These are phyloP conservation scores for Zostera marina DNA, from an alignment of 116 monocot species.

Conservation along the genomic window DNA sequence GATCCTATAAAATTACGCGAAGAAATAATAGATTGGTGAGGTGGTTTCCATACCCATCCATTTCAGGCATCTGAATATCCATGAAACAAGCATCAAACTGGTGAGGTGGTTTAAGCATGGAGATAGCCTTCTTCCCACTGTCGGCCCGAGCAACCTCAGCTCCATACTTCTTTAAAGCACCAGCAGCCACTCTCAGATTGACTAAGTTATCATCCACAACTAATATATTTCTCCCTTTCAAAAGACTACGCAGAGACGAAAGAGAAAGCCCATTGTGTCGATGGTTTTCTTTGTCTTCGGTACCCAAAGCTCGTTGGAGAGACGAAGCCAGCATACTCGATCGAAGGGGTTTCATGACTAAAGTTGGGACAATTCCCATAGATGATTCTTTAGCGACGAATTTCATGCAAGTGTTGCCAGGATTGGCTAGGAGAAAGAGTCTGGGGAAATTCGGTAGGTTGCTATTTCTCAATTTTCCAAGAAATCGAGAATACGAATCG, in stretches of 20 bases:
- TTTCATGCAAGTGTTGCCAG: slow-evolving; percentile 26
- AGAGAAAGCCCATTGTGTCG: slow-evolving; percentile 32
- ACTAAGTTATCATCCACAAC: slow-evolving; percentile 95
- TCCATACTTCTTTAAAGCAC: slow-evolving; percentile 94
- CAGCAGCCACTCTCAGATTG: slow-evolving; percentile 84
- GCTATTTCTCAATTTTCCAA: slow-evolving; percentile 16
- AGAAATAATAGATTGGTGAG: not conserved
- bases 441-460: slow-evolving; percentile 29
- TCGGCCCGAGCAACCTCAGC: slow-evolving; percentile 71
- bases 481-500: slow-evolving; percentile 28
- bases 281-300: slow-evolving; percentile 25
- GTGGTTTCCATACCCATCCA: slow-evolving; percentile 81
- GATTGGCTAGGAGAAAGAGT: slow-evolving; percentile 65
- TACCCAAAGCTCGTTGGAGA: slow-evolving; percentile 54
- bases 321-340: slow-evolving; percentile 63
- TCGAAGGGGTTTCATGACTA: slow-evolving; percentile 82
- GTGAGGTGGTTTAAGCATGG: slow-evolving; percentile 71
- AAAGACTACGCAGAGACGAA: slow-evolving; percentile 44
- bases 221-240: slow-evolving; percentile 67
- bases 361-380: slow-evolving; percentile 22
- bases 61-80: slow-evolving; percentile 99
- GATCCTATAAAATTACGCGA: no score
- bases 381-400: slow-evolving; percentile 18
- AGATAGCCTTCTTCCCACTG: slow-evolving; percentile 71
- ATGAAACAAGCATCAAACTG: slow-evolving; percentile 94